phyloP scores from a whole-genome alignment of 306 rosid species.

The Notholithocarpus densiflorus region DNA sequence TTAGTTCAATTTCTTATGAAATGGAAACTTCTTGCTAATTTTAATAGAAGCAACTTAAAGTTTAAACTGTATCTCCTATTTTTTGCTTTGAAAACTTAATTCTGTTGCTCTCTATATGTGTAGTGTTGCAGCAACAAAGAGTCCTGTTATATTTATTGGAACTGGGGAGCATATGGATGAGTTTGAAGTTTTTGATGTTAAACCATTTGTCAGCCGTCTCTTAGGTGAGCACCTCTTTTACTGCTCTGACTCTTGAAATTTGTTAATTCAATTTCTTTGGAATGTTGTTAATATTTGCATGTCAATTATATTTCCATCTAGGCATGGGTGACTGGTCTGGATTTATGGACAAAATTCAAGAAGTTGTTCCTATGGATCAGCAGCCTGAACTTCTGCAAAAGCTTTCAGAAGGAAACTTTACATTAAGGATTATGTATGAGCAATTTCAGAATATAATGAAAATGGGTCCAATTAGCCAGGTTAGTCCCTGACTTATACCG shows the following conservation, averaged over 20 bases:
- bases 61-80: not conserved
- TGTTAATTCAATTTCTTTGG: not conserved
- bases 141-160: conserved; percentile 77
- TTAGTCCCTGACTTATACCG: conserved; percentile 19
- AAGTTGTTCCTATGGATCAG: conserved; percentile 89
- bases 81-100: conserved; percentile 15
- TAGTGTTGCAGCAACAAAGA: conserved; percentile 85
- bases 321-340: conserved; percentile 93
- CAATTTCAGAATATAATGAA: conserved; percentile 74
- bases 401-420: conserved; percentile 77
- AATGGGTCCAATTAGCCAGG: conserved; percentile 82
- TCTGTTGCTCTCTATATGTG: conserved; percentile 9
- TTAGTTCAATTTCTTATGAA: not conserved
- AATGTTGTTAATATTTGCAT: not conserved
- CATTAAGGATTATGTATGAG: conserved; percentile 85
- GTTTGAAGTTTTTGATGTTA: conserved; percentile 80
- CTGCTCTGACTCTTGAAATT: not conserved
- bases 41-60: not conserved
- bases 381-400: conserved; percentile 76
- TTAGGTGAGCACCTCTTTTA: conserved; percentile 38
- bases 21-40: not conserved
- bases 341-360: conserved; percentile 78
- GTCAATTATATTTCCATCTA: conserved; percentile 17
- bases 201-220: conserved; percentile 83
- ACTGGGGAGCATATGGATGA: conserved; percentile 88